Evolutionary conservation across 441 rosid genomes (phyloP).

Genomic region (Erodium moschatum): DNA sequence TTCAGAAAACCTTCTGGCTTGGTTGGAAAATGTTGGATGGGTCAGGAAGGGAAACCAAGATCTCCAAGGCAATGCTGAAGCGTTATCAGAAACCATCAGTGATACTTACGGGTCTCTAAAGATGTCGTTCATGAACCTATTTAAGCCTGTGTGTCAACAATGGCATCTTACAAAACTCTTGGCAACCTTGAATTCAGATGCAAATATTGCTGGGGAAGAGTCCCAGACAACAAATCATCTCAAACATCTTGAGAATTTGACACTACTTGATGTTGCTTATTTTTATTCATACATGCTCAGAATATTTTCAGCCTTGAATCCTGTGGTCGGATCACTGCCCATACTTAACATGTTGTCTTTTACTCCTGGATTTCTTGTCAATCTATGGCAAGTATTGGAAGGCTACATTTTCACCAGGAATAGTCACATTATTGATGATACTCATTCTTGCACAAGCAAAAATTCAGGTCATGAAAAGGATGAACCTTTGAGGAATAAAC

Average conservation of each 20-base stretch:
- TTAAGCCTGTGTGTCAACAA: slow-evolving; percentile 76
- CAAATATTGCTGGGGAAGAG: slow-evolving; percentile 26
- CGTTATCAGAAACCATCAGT: slow-evolving; percentile 24
- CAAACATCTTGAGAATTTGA: slow-evolving; percentile 37
- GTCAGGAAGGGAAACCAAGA: slow-evolving; percentile 36
- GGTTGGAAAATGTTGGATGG: slow-evolving; percentile 43
- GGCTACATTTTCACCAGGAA: slow-evolving; percentile 39
- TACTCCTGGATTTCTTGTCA: slow-evolving; percentile 69
- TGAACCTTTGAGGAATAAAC: slow-evolving; percentile 37
- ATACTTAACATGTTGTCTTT: slow-evolving; percentile 88
- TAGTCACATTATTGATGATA: slow-evolving; percentile 22
- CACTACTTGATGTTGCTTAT: slow-evolving; percentile 60
- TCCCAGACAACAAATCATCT: slow-evolving; percentile 23
- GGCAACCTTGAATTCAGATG: slow-evolving; percentile 39
- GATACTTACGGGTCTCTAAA: slow-evolving; percentile 28
- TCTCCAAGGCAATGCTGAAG: slow-evolving; percentile 35
- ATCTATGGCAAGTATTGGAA: slow-evolving; percentile 63
- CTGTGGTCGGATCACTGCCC: slow-evolving; percentile 59
- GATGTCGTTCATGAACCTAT: slow-evolving; percentile 50
- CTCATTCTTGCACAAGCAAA: slow-evolving; percentile 23
- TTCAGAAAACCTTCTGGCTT: slow-evolving; percentile 51
- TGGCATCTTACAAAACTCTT: slow-evolving; percentile 84
- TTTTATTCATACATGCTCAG: slow-evolving; percentile 81
- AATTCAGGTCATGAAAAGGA: slow-evolving; percentile 33
- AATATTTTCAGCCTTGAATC: slow-evolving; percentile 57